A percentile compares a stretch with the other conserved stretches of the same genome.
phyloP scores from a whole-genome alignment of 257 asterid species.

The Leonotis leonurus region DNA sequence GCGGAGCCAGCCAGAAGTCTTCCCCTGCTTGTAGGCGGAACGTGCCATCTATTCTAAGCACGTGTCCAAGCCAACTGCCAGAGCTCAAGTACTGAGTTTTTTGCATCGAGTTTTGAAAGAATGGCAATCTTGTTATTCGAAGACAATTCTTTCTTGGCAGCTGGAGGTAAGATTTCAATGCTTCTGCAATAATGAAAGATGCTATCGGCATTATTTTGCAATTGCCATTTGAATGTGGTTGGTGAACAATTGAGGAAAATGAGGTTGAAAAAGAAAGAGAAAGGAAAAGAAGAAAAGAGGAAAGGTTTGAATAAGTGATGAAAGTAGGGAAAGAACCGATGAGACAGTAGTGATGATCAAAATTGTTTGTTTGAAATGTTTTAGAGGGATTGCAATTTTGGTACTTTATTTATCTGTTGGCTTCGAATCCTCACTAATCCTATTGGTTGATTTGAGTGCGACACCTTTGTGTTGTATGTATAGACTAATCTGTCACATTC shows the following conservation, averaged over 20 bases:
- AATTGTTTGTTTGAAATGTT: background rate
- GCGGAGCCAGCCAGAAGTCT: slow-evolving; percentile 33
- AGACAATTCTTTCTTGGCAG: background rate
- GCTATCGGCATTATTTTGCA: background rate
- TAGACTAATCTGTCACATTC: slow-evolving; percentile 18
- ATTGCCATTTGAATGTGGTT: background rate
- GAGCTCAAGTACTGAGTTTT: slow-evolving; percentile 32
- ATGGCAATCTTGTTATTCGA: background rate
- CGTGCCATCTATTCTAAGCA: slow-evolving; percentile 26
- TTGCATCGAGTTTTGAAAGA: background rate
- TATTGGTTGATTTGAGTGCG: slow-evolving; percentile 22
- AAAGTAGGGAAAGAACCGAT: background rate
- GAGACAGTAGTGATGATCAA: background rate
- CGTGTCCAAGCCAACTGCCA: slow-evolving; percentile 30
- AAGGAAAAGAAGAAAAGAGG: background rate
- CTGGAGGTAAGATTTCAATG: background rate
- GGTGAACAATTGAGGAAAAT: background rate
- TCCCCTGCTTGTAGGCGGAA: slow-evolving; percentile 38
- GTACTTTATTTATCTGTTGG: slow-evolving; percentile 13
- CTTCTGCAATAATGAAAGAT: background rate
- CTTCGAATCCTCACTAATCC: background rate
- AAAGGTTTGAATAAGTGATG: slow-evolving; percentile 9
- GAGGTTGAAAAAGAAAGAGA: background rate
- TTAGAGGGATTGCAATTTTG: slow-evolving; percentile 6
- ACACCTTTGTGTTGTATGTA: slow-evolving; percentile 8